Evolutionary conservation across 352 stramenopile genomes (phyloP).

Genomic region (Aphanomyces invadans): DNA sequence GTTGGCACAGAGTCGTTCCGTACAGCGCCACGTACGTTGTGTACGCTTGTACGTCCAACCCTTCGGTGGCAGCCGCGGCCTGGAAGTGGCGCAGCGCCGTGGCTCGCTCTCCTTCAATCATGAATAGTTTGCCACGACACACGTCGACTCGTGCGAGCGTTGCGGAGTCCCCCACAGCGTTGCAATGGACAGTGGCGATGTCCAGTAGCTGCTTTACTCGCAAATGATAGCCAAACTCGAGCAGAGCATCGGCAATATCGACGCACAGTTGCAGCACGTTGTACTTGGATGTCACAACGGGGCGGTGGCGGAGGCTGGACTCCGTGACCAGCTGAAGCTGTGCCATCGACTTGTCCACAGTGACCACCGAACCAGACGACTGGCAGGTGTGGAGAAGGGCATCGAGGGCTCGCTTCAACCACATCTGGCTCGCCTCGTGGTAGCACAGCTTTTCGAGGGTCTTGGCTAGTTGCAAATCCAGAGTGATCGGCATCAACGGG

Average conservation of each 20-base stretch:
- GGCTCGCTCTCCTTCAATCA: background rate
- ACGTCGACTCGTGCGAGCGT: constrained; percentile 2
- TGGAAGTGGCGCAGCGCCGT: constrained; percentile 10
- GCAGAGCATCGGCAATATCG: constrained; percentile 6
- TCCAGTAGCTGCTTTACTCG: constrained; percentile 20
- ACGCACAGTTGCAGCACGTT: constrained; percentile 1
- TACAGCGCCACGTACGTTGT: constrained; percentile 4
- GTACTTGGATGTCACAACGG: constrained; percentile 5
- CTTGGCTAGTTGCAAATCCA: constrained; percentile 3
- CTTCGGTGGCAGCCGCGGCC: background rate
- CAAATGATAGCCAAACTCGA: constrained; percentile 13
- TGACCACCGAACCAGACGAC: background rate
- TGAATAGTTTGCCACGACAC: background rate
- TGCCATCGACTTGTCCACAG: background rate
- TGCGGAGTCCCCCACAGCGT: background rate
- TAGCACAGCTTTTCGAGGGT: background rate
- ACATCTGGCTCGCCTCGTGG: background rate
- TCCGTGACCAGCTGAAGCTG: background rate
- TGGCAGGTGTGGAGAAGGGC: background rate
- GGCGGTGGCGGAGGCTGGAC: background rate
- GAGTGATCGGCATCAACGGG: background rate
- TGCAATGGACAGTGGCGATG: background rate
- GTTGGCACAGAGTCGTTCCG: background rate
- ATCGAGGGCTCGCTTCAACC: constrained; percentile 16
- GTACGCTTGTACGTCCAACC: background rate